Evolutionary conservation across 176 grass and related monocot genomes (phyloP), one percentile per base, ranked within the genome.

Genomic region (Musa schizocarpa): DNA sequence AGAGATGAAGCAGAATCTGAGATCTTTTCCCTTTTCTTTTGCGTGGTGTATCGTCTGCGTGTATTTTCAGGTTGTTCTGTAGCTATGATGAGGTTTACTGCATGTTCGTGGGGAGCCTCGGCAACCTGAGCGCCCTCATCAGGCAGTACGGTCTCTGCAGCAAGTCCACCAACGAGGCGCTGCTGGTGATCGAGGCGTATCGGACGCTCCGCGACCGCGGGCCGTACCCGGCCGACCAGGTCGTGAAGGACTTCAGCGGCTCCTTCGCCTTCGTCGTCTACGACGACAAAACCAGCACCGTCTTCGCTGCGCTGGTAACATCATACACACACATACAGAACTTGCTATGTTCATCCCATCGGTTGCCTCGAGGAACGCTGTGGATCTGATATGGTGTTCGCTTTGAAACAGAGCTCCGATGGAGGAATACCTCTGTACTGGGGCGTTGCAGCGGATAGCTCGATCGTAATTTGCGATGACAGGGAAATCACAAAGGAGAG

Each of bases 221-320:
- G 1, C 94, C 94, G 0, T 98, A 98, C 84, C 94, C 94, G 0
- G 94, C 90, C 27, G 94, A 98, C 86, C 94, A 98, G 86, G 90
- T 98, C 43, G 80, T 98, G 53, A 98, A 98, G 90, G 94, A 98
- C 82, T 82, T 98, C 12, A 71, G 75, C 1, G 94, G 94, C 11
- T 82, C 88, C 26, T 98, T 93, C 58, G 90, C 90, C 73, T 98
- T 98, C 77, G 88, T 93, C 63, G 86, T 98, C 67, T 98, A 90
- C 80, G 94, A 98, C 78, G 83, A 81, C 75, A 82, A 85, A 72
- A 72, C 84, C 19, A 79, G 85, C 24, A 59, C 88, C 11, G 86
- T 93, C 22, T 98, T 98, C 76, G 86, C 90, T 1, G 94, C 90
- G n/a, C 79, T 88, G 79, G 90, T 89, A 73, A 9, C 22, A 20